A percentile compares a stretch with the other conserved stretches of the same genome.
phyloP scores from a whole-genome alignment of 2,329 filamentous ascomycete genomes.

The Alternaria metachromatica region DNA sequence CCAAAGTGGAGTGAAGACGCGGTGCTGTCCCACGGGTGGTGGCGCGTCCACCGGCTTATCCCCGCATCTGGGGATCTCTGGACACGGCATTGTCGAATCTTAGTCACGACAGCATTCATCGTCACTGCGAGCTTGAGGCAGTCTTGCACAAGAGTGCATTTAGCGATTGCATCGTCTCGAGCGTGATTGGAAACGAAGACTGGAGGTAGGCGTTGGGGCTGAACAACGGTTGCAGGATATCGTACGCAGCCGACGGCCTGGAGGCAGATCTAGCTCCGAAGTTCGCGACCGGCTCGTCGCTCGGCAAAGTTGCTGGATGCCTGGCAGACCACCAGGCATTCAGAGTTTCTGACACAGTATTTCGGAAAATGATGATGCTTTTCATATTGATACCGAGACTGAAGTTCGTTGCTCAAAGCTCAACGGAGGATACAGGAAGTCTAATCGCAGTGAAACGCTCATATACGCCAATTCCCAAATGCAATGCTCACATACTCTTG shows the following conservation, averaged over 20 bases:
- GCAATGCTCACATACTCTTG: background rate
- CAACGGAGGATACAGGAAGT: background rate
- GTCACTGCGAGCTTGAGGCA: background rate
- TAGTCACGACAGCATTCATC: background rate
- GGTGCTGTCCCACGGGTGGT: background rate
- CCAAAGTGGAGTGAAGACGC: background rate
- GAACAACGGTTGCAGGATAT: background rate
- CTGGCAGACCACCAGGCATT: background rate
- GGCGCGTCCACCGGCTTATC: background rate
- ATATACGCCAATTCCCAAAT: background rate
- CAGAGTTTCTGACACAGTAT: no score
- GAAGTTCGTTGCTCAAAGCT: background rate
- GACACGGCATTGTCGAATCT: background rate
- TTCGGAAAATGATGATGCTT: no score
- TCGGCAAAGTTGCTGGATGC: background rate
- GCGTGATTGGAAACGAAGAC: background rate
- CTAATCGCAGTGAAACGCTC: background rate
- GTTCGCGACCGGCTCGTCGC: background rate
- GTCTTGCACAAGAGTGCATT: background rate
- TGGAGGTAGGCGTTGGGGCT: background rate
- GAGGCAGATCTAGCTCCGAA: background rate
- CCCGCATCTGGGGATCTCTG: background rate
- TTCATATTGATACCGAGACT: background rate
- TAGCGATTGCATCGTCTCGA: background rate
- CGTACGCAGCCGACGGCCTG: background rate